These are phyloP conservation scores for Choiromyces venosus DNA, from an alignment of 495 filamentous ascomycete genomes.

Conservation along the genomic window DNA sequence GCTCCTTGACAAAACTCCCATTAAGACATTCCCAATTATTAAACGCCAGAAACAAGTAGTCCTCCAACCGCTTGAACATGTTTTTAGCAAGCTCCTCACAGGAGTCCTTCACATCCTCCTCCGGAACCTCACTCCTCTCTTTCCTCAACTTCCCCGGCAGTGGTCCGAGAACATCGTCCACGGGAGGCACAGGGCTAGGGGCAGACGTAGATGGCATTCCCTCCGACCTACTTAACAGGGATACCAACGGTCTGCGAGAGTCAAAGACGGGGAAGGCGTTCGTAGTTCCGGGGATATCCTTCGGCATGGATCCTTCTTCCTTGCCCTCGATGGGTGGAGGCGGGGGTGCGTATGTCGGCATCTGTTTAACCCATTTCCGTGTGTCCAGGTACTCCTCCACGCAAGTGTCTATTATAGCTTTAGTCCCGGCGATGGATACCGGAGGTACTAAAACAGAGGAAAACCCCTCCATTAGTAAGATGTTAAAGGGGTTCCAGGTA, in stretches of 20 bases:
- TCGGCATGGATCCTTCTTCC: neutral
- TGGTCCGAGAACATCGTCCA: neutral
- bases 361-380: conserved; percentile 27
- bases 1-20: conserved; percentile 41
- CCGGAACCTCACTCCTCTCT: neutral
- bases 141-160: neutral
- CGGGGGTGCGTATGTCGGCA: conserved; percentile 32
- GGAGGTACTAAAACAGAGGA: conserved; percentile 5
- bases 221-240: neutral
- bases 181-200: neutral
- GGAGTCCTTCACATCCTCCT: neutral
- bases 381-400: conserved; percentile 29
- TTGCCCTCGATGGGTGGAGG: conserved; percentile 15
- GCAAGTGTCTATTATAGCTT: conserved; percentile 25
- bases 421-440: conserved; percentile 27
- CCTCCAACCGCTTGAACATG: conserved; percentile 68
- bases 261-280: conserved; percentile 1
- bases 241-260: neutral
- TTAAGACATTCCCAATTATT: conserved; percentile 67
- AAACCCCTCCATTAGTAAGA: neutral
- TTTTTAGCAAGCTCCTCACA: conserved; percentile 20
- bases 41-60: conserved; percentile 65
- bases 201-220: neutral
- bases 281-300: neutral
- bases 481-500: neutral